These are phyloP conservation scores for Plectosphaerella plurivora DNA, from an alignment of 2,329 filamentous ascomycete genomes.

Conservation along the genomic window DNA sequence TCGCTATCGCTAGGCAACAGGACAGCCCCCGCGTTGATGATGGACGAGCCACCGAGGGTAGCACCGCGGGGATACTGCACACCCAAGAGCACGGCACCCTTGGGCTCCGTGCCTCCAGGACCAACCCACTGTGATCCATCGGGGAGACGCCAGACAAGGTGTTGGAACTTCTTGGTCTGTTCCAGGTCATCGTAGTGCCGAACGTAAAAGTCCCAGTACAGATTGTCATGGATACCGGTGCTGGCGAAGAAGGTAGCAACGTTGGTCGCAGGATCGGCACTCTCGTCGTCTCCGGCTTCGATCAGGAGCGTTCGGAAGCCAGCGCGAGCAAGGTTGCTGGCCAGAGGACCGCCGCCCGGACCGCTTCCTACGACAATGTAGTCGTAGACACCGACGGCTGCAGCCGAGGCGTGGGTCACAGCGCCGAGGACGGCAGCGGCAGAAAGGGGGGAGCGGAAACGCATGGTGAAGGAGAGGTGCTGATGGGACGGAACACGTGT, in stretches of 20 bases:
- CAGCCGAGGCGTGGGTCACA: too few relatives aligned
- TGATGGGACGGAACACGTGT: too few relatives aligned
- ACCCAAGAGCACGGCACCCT: slow-evolving; percentile 30
- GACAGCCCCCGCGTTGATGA: slow-evolving; percentile 24
- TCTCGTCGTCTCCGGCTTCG: slow-evolving; percentile 53
- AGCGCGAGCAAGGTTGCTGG: slow-evolving; percentile 48
- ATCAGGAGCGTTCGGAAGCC: slow-evolving; percentile 52
- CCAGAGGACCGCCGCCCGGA: slow-evolving; percentile 49
- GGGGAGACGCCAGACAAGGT: slow-evolving; percentile 1
- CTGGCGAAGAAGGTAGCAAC: slow-evolving; percentile 7
- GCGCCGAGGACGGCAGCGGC: too few relatives aligned
- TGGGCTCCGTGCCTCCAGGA: slow-evolving; percentile 24
- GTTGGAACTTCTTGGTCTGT: neutral
- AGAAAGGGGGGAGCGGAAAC: too few relatives aligned
- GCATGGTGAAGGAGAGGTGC: too few relatives aligned
- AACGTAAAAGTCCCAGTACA: slow-evolving; percentile 9
- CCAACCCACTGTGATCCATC: slow-evolving; percentile 1
- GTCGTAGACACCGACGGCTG: slow-evolving; percentile 33
- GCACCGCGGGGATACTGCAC: slow-evolving; percentile 32
- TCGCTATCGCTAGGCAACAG: slow-evolving; percentile 26
- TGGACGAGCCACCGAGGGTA: slow-evolving; percentile 30
- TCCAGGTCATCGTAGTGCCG: slow-evolving; percentile 1
- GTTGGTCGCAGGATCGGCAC: slow-evolving; percentile 14
- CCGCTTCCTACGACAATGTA: slow-evolving; percentile 56
- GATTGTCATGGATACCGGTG: slow-evolving; percentile 8